Evolutionary conservation across 148 eudicot genomes (phyloP).

Genomic region (Camellia granthamiana): DNA sequence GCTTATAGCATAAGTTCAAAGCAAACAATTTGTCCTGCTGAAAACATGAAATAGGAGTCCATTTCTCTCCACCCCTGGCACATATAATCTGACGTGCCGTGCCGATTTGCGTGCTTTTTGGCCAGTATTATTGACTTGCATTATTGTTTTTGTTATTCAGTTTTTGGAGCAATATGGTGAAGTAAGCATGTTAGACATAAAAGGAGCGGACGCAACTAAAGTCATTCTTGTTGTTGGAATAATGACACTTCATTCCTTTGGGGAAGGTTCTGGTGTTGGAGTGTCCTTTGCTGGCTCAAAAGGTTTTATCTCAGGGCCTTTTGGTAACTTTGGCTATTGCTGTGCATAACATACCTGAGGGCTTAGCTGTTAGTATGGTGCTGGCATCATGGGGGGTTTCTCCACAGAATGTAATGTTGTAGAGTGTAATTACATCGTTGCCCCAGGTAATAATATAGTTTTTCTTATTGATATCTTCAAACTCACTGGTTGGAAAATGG

Average conservation of each 20-base stretch:
- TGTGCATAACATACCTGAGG: slow-evolving; percentile 98
- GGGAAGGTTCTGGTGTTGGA: slow-evolving; percentile 98
- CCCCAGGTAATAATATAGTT: slow-evolving; percentile 65
- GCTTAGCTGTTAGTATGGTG: slow-evolving; percentile 99
- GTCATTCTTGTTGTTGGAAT: slow-evolving; percentile 96
- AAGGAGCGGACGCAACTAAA: slow-evolving; percentile 96
- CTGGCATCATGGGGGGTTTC: slow-evolving; percentile 92
- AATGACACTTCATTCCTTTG: slow-evolving; percentile 98
- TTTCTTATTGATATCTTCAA: slow-evolving; percentile 5
- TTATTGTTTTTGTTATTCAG: slow-evolving; percentile 35
- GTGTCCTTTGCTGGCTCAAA: slow-evolving; percentile 98
- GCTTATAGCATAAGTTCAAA: neutral
- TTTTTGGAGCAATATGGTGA: slow-evolving; percentile 93
- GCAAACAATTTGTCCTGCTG: neutral
- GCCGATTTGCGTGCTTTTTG: neutral
- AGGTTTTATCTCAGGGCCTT: slow-evolving; percentile 86
- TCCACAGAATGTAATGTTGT: slow-evolving; percentile 92
- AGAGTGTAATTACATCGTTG: slow-evolving; percentile 93
- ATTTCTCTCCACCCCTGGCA: neutral
- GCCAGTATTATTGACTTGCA: slow-evolving; percentile 1
- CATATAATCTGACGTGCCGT: neutral
- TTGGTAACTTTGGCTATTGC: slow-evolving; percentile 92
- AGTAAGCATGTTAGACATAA: slow-evolving; percentile 96
- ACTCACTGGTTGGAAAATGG: neutral
- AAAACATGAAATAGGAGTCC: neutral